Base-by-base conservation (phyloP, 805 yeast species). In the Nakazawaea wickerhamii region DNA sequence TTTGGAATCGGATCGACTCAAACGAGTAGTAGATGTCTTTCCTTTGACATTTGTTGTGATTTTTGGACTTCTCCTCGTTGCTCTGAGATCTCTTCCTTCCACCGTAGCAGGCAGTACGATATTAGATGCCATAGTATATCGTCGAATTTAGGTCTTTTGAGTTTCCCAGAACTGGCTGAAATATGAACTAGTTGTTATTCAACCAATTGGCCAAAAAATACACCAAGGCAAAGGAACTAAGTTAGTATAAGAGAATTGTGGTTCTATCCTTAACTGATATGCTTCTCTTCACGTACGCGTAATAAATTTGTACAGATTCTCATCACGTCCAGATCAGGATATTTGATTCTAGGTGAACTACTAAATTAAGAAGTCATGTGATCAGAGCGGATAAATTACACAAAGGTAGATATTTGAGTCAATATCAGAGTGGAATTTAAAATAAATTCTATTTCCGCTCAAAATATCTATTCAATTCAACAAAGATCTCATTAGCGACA, bases 371-470 rank as follows among this genome's bases (percentile, higher is more conserved):
- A 14, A 28, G 22, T 9, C 22, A 31, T 21, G 22, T 31, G 35
- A 30, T 30, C 52, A 31, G 33, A 63, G 59, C 35, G 73, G 68
- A 10, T 25, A 25, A 25, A 9, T n/a, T n/a, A n/a, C n/a, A n/a
- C n/a, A n/a, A n/a, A n/a, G n/a, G n/a, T n/a, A n/a, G n/a, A n/a
- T n/a, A n/a, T n/a, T n/a, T n/a, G n/a, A n/a, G n/a, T n/a, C n/a
- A n/a, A n/a, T n/a, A 28, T n/a, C 31, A 28, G 31, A 3, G 3
- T 28, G 7, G 5, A 28, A 28, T 25, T 11, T 25, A 10, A 25
- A 25, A 25, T 13, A 2, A 10, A 25, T 25, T 25, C 3, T 25
- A 25, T 25, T 25, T 25, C 27, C 27, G 3, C 27, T 13, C 9
- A 9, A 25, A 25, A 9, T 25, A 25, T 10, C 13, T 25, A 25